A percentile compares a stretch with the other conserved stretches of the same genome.
These are phyloP conservation scores for Mucor velutinosus DNA, from an alignment of 371 early-diverging fungal genomes.

Conservation along the genomic window DNA sequence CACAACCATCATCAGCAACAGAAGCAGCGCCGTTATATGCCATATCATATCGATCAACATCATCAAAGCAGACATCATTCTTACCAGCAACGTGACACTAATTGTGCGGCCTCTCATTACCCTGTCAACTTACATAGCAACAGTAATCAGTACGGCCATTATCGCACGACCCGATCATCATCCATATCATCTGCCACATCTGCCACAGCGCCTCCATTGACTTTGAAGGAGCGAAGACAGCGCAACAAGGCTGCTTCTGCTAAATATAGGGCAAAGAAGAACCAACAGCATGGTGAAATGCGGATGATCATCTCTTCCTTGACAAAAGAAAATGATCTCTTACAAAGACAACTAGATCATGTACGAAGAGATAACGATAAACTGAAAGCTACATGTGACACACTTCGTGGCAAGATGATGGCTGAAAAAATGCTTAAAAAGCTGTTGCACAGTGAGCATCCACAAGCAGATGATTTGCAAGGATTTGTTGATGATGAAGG, in stretches of 20 bases:
- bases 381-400: conserved; percentile 51
- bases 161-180: background rate
- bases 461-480: conserved; percentile 4
- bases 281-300: conserved; percentile 63
- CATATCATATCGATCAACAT: background rate
- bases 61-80: background rate
- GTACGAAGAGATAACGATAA: conserved; percentile 49
- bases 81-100: background rate
- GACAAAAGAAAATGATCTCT: conserved; percentile 54
- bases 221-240: conserved; percentile 56
- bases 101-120: background rate
- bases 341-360: conserved; percentile 54
- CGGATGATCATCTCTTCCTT: conserved; percentile 42
- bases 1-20: background rate
- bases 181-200: conserved; percentile 5
- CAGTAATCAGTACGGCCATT: background rate
- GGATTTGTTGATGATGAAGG: conserved; percentile 14
- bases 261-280: conserved; percentile 68
- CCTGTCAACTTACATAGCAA: background rate
- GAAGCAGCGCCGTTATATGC: background rate
- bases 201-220: conserved; percentile 32
- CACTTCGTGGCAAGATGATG: conserved; percentile 55
- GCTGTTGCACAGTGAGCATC: conserved; percentile 11
- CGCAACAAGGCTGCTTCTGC: conserved; percentile 69
- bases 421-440: conserved; percentile 61